Base-by-base conservation (phyloP, 768 basidiomycete species). In the Zangia roseola region DNA sequence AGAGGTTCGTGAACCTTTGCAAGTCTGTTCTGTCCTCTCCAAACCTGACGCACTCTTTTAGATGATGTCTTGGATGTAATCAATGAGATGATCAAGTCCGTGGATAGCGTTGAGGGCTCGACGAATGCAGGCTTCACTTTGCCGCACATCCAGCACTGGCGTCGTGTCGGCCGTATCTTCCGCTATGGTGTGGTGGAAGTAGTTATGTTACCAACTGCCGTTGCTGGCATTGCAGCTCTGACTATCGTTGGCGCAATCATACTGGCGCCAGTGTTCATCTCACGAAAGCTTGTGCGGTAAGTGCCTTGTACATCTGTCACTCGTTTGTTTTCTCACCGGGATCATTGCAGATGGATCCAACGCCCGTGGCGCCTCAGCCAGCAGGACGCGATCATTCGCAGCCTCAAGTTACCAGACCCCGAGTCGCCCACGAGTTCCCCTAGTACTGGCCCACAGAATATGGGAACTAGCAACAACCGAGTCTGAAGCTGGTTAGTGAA, bases 1-100 rank as follows among this genome's bases (percentile, higher is more conserved):
- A 52, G 34, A 55, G 54, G 54, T 55, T 39, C 12, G 38, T 25
- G 5, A 25, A 4, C 8, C 17, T 19, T 6, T 4, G 19, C n/a
- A 3, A 23, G 4, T 13, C n/a, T 6, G 2, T 5, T 38, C n/a
- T 35, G 24, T 20, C 10, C 8, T 23, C 16, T 21, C 26, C 6
- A 14, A 10, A 2, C 8, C 41, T 50, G 39, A 45, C 25, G 16
- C 5, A 10, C 14, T 19, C 20, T 4, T n/a, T n/a, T 12, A 54
- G 53, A 54, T 5, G 53, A 54, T 5, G 53, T 54, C 6, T 19
- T 51, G 30, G 49, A 51, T 14, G 49, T 21, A 16, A 43, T 51
- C 17, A 30, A 14, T 31, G 49, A 54, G 24, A 34, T 47, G 49
- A 42, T 54, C 36, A 43, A 35, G 4, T 54, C 53, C 2, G 53